Conservation (phyloP, 176 grass and related monocot species). For the Oryza meyeriana region DNA sequence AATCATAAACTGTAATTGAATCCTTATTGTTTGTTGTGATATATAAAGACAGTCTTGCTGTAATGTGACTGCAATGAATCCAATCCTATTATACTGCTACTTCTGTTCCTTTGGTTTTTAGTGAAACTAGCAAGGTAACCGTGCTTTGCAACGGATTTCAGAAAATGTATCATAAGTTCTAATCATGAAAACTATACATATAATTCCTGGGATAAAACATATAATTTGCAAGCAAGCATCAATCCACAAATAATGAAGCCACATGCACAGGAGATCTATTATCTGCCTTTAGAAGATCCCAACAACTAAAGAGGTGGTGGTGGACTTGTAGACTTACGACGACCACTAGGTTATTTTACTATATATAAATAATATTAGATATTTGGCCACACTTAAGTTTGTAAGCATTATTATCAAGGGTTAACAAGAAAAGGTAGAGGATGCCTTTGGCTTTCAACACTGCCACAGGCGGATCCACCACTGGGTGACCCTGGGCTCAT, state of each 20-base stretch:
- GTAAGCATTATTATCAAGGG: slow-evolving; percentile 3
- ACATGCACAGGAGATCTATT: background rate
- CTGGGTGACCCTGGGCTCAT: too few species aligned
- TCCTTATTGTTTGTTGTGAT: slow-evolving; percentile 15
- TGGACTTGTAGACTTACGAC: background rate
- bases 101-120: background rate
- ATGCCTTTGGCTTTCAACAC: slow-evolving; percentile 1
- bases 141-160: background rate
- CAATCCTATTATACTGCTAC: background rate
- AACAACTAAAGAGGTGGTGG: background rate
- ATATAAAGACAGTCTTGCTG: background rate
- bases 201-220: background rate
- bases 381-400: background rate
- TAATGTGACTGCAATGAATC: background rate
- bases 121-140: background rate
- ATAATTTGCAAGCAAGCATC: background rate
- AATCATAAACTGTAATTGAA: slow-evolving; percentile 1
- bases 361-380: background rate
- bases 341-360: background rate
- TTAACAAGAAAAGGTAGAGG: background rate
- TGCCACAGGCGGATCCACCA: too few species aligned
- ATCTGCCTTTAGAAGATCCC: background rate
- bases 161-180: background rate
- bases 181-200: background rate
- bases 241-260: background rate